Percentiles rank a stretch among this genome's conserved stretches.
These are phyloP conservation scores for Ophiostoma sp. DNA, from an alignment of 2,329 filamentous ascomycete genomes.

Conservation along the genomic window DNA sequence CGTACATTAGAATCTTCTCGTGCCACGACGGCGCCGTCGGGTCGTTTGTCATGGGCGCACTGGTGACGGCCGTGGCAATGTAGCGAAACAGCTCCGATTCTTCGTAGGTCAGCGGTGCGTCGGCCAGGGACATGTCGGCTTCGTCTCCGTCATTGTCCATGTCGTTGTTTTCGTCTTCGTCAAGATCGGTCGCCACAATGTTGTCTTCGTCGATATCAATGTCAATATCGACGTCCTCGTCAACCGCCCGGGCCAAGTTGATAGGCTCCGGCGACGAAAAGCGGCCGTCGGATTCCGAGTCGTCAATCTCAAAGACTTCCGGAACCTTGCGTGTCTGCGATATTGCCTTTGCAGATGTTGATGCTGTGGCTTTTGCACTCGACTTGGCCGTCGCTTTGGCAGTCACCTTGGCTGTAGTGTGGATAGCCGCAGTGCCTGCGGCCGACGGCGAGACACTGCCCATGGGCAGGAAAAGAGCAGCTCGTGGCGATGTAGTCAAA, in stretches of 20 bases:
- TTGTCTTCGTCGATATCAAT: not conserved
- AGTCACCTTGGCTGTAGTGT: slow-evolving; percentile 10
- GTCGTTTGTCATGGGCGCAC: slow-evolving; percentile 52
- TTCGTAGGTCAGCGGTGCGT: slow-evolving; percentile 40
- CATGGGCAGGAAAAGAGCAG: not conserved
- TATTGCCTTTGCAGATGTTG: slow-evolving; percentile 17
- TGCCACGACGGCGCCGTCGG: slow-evolving; percentile 68
- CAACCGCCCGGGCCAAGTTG: slow-evolving; percentile 26
- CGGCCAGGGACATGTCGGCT: slow-evolving; percentile 43
- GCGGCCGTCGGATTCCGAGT: slow-evolving; percentile 41
- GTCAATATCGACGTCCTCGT: slow-evolving; percentile 44
- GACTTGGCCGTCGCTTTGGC: not conserved
- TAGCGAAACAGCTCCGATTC: slow-evolving; percentile 50
- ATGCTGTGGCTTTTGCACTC: not conserved
- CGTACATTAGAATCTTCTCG: slow-evolving; percentile 91
- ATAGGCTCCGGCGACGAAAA: slow-evolving; percentile 36
- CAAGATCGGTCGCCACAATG: slow-evolving; percentile 34
- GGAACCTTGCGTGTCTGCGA: slow-evolving; percentile 29
- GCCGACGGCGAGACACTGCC: not conserved
- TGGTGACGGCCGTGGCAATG: slow-evolving; percentile 57
- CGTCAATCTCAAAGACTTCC: slow-evolving; percentile 33
- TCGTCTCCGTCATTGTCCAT: slow-evolving; percentile 42
- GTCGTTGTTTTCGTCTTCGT: slow-evolving; percentile 38
- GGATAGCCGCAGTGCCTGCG: not conserved
- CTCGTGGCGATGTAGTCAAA: not conserved